phyloP scores from a whole-genome alignment of 2,329 filamentous ascomycete species.

The Apiospora rasikravindrae region DNA sequence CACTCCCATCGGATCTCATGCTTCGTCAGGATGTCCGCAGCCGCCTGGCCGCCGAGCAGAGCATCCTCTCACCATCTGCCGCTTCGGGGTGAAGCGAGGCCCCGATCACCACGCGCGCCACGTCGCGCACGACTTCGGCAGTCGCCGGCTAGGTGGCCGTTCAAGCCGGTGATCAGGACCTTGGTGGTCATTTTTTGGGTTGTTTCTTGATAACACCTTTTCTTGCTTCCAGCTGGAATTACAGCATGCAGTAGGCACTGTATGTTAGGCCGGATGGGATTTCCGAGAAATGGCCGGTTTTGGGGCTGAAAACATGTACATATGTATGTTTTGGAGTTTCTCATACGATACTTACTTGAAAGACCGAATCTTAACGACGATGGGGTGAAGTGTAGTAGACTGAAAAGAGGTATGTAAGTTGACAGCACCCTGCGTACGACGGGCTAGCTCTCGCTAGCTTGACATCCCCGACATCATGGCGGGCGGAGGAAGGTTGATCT shows the following conservation, averaged over 20 bases:
- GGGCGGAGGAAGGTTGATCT: not conserved
- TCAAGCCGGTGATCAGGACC: conserved; percentile 38
- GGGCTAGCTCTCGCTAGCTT: not conserved
- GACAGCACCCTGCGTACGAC: not conserved
- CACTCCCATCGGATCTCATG: conserved; percentile 21
- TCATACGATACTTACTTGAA: not conserved
- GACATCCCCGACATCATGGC: no score
- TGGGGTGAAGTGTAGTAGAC: not conserved
- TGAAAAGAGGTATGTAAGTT: not conserved
- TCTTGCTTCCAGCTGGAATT: not conserved
- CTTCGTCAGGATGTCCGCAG: conserved; percentile 34
- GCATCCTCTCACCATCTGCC: conserved; percentile 35
- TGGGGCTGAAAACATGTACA: not conserved
- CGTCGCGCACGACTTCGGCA: conserved; percentile 28
- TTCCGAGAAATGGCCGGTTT: not conserved
- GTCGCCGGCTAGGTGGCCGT: conserved; percentile 37
- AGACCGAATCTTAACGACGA: not conserved
- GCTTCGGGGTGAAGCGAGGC: no score
- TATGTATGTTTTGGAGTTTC: no score
- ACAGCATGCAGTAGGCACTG: no score
- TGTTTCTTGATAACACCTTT: not conserved
- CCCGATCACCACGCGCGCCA: no score
- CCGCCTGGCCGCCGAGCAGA: conserved; percentile 35
- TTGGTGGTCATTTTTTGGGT: conserved; percentile 20
- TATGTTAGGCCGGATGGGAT: not conserved